Evolutionary conservation across 495 filamentous ascomycete genomes (phyloP), one percentile per base, ranked within the genome.

Genomic region (Xylaria sp.): DNA sequence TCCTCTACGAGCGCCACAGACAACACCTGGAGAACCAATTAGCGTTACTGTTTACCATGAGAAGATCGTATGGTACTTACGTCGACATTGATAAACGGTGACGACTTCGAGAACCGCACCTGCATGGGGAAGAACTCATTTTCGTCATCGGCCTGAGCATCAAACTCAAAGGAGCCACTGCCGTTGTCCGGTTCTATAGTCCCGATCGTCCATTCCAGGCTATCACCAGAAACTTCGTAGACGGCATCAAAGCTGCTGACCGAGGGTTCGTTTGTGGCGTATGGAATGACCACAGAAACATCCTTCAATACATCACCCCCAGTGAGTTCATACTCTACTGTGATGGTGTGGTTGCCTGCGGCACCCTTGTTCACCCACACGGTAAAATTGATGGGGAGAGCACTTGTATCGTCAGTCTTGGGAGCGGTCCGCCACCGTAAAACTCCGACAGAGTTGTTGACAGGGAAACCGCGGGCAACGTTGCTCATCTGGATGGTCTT

Each of bases 41-140:
- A 77, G 67, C 46, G 72, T 48, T 40, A 19, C 17, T 7, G 68
- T 70, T n/a, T 15, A 43, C 41, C 21, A 21, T 15, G 2, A 31
- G 37, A 41, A 61, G 44, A 24, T 19, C 15, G 50, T 11, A 21
- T 53, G 9, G 8, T 65, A 80, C 90, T 89, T 85, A 95, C 95
- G 86, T 97, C 93, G 68, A 98, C 92, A 76, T 96, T 93, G 41
- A 97, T 88, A 78, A 95, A 94, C 29, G 95, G 95, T 64, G 85
- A 89, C 50, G 90, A 87, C 84, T 97, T 97, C 43, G 91, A 89
- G 84, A 98, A 98, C 35, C 89, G 89, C 40, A 98, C 92, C 58
- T 87, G 90, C 95, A 98, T 98, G 1, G 95, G 95, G 90, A 98
- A 98, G 83, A 98, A 98, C 71, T 97, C 94, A 66, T 90, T 89